These are phyloP conservation scores for Clavariopsis aquatica DNA, from an alignment of 495 filamentous ascomycete species.

Conservation along the genomic window DNA sequence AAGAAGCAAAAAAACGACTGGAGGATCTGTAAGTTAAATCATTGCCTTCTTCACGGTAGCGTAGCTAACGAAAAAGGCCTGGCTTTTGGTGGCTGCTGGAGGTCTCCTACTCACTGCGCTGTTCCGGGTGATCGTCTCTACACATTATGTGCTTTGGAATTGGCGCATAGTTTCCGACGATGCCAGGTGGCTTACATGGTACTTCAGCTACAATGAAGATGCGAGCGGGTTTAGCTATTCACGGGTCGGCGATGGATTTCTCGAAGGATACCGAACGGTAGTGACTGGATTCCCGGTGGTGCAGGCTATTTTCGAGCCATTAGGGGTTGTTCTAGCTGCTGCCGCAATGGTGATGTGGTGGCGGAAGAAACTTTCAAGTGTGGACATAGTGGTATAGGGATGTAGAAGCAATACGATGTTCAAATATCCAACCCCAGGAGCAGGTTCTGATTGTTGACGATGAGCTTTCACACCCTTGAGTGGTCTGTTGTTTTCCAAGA, in stretches of 20 bases:
- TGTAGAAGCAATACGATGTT: not conserved
- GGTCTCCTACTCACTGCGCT: not conserved
- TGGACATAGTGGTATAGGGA: not conserved
- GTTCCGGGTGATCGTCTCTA: slow-evolving; percentile 9
- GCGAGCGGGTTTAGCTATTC: not conserved
- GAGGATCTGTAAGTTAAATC: not conserved
- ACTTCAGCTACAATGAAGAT: not conserved
- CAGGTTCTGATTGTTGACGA: not conserved
- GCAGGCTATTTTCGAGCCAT: slow-evolving; percentile 1
- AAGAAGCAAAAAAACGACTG: not conserved
- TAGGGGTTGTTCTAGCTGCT: slow-evolving; percentile 7
- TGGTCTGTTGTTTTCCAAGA: not conserved
- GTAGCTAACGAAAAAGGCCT: not conserved
- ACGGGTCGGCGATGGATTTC: not conserved
- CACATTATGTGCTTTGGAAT: slow-evolving; percentile 8
- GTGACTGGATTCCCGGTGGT: slow-evolving; percentile 5
- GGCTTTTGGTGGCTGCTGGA: not conserved
- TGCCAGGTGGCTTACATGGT: not conserved
- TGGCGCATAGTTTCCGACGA: not conserved
- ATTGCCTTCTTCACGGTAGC: not conserved
- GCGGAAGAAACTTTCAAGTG: not conserved
- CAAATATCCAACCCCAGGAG: not conserved
- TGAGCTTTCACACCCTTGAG: not conserved
- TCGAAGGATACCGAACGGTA: slow-evolving; percentile 6
- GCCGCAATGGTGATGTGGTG: slow-evolving; percentile 6